phyloP scores from a whole-genome alignment of 768 basidiomycete species.

The Termitomyces eurrhizus region DNA sequence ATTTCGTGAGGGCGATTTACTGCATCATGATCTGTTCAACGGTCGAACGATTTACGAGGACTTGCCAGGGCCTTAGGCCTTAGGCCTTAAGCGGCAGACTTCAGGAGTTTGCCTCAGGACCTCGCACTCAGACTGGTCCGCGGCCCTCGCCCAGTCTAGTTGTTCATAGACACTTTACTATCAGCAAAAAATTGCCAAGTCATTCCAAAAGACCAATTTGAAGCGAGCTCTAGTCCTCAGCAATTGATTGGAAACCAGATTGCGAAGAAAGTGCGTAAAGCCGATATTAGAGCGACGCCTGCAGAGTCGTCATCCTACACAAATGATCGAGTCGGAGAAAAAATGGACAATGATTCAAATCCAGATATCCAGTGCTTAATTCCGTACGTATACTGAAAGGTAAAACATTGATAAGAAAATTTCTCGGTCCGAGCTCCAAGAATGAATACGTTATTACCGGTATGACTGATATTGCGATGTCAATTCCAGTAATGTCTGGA shows the following conservation, averaged over 20 bases:
- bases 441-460: neutral
- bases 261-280: neutral
- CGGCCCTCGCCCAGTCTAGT: neutral
- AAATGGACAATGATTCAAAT: too few relatives aligned
- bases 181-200: neutral
- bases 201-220: neutral
- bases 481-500: neutral
- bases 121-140: neutral
- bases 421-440: neutral
- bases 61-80: neutral
- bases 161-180: neutral
- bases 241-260: neutral
- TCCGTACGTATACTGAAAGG: too few relatives aligned
- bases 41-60: neutral
- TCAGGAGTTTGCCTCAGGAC: neutral
- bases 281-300: neutral
- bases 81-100: too few relatives aligned
- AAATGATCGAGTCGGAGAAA: too few relatives aligned
- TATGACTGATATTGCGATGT: neutral
- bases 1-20: neutral
- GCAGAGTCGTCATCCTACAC: too few relatives aligned
- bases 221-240: neutral
- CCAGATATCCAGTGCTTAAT: too few relatives aligned
- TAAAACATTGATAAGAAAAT: neutral
- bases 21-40: neutral